A percentile compares a stretch with the other conserved stretches of the same genome.
Evolutionary conservation across 805 yeast genomes (phyloP).

Genomic region (Brettanomyces bruxellensis): DNA sequence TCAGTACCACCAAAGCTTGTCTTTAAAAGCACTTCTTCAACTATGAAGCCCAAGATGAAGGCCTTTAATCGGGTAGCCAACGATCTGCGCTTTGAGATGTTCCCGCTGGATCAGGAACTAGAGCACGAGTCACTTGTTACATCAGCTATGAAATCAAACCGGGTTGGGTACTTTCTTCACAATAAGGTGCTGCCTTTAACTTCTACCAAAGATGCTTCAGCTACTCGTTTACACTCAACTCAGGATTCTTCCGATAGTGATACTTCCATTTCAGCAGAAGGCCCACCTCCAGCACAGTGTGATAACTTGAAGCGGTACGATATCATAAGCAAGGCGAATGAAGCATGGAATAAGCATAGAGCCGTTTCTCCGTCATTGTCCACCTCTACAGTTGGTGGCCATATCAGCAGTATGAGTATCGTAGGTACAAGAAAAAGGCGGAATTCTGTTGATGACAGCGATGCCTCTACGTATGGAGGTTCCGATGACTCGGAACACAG

Average conservation of each 20-base stretch:
- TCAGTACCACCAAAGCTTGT: conserved; percentile 7
- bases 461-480: conserved; percentile 3
- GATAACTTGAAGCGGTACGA: conserved; percentile 24
- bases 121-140: conserved; percentile 27
- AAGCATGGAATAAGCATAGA: conserved; percentile 25
- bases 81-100: conserved; percentile 25
- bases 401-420: neutral
- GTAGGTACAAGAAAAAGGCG: neutral
- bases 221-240: conserved; percentile 1
- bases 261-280: no score
- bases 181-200: conserved; percentile 12
- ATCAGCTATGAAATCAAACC: conserved; percentile 21
- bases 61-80: conserved; percentile 26
- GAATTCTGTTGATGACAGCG: conserved; percentile 4
- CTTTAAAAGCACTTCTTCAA: conserved; percentile 24
- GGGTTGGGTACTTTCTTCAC: neutral
- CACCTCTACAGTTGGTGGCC: neutral
- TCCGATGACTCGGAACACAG: conserved; percentile 1
- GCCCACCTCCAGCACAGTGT: conserved; percentile 3
- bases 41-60: conserved; percentile 24
- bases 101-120: conserved; percentile 28
- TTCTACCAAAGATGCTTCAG: conserved; percentile 8
- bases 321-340: conserved; percentile 26
- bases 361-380: conserved; percentile 1
- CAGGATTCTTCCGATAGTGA: neutral